Base-by-base conservation (phyloP, 2,329 filamentous ascomycete species). In the Pestalotiopsis fici region DNA sequence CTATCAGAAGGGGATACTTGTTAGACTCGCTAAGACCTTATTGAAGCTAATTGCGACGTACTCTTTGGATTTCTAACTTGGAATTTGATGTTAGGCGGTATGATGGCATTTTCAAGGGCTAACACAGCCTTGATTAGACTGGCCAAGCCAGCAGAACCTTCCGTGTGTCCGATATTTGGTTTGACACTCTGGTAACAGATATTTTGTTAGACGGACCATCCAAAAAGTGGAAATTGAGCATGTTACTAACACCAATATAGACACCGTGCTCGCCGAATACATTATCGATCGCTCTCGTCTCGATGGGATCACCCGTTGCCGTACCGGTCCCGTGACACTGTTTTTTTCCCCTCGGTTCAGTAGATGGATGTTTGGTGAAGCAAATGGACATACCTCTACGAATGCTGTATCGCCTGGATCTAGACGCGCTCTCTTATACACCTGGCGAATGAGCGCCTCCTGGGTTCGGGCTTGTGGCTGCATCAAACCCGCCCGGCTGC, bases 81-180 rank as follows among this genome's bases (percentile, higher is more conserved):
- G 60, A 81, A 77, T 12, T 72, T 73, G 12, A 76, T 65, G 28
- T 79, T 81, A 1, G 78, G 77, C 0, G 76, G 69, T 9, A 78
- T 71, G 0, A 66, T 64, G 0, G 67, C 67, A n/a, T 68, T 63
- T 37, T 76, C 70, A 0, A 77, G 21, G 0, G 69, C 67, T 0
- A 72, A 50, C 3, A 70, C 63, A 2, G 73, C 65, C 31, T 76
- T 77, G 4, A 78, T 59, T 1, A 78, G 3, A 1, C 69, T 72
- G 2, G 76, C 73, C 9, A 77, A 13, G 0, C 72, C 75, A 3
- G 71, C 71, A 2, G 71, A 68, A 0, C 74, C 73, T 54, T 78
- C 75, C 3, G 74, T 11, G 73, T 84, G 77, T 28, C 66, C 74
- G 2, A 85, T 85, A 67, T 85, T 61, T n/a, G 59, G 28, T 0